A percentile compares a stretch with the other conserved stretches of the same genome.
Evolutionary conservation across 169 alveolate genomes (phyloP).

Genomic region (Cryptosporidium sp.): DNA sequence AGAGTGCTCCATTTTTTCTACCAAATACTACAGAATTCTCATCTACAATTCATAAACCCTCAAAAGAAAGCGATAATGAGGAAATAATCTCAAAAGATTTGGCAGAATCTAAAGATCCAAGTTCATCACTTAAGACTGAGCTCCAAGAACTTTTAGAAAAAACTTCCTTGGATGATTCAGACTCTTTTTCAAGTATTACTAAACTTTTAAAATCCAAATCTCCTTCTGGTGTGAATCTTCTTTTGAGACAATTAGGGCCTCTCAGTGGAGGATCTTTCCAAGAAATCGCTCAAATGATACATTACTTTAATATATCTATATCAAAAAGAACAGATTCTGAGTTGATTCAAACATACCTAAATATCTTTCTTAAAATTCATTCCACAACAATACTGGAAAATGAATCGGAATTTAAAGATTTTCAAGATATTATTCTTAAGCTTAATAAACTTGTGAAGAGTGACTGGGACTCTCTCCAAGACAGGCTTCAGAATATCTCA

Average conservation of each 20-base stretch:
- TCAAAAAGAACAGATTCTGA: constrained; percentile 49
- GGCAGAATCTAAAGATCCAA: background rate
- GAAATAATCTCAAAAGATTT: background rate
- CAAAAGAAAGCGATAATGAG: background rate
- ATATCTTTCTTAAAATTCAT: constrained; percentile 39
- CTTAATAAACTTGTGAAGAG: constrained; percentile 5
- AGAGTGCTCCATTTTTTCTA: constrained; percentile 88
- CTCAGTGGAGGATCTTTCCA: constrained; percentile 60
- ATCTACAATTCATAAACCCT: background rate
- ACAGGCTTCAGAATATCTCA: constrained; percentile 45
- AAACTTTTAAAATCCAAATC: constrained; percentile 59
- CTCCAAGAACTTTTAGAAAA: constrained; percentile 11
- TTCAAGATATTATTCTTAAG: background rate
- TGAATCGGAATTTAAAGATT: background rate
- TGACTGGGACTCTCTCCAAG: constrained; percentile 70
- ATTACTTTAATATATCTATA: constrained; percentile 29
- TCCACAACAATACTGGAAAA: constrained; percentile 41
- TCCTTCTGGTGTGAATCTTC: constrained; percentile 63
- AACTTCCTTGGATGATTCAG: background rate
- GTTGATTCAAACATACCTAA: constrained; percentile 46
- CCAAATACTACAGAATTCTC: constrained; percentile 75
- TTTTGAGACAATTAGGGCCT: constrained; percentile 67
- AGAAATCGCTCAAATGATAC: constrained; percentile 35
- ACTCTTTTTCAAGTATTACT: constrained; percentile 7
- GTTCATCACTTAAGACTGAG: constrained; percentile 28